Base-by-base conservation (phyloP, 2,329 filamentous ascomycete genomes). In the Arthrobotrys sinensis region DNA sequence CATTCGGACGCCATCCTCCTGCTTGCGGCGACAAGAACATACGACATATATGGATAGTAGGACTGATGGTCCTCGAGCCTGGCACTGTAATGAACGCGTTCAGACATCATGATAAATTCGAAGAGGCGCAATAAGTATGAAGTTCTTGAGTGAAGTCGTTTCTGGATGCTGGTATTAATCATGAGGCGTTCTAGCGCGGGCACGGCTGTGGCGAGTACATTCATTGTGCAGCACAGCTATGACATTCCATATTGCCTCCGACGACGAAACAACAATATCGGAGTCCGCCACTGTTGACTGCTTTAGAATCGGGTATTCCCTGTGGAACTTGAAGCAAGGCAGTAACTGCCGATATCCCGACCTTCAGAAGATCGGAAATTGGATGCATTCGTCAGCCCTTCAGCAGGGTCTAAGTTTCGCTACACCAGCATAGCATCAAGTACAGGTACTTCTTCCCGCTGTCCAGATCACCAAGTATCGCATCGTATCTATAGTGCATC, bases 401-500 rank as follows among this genome's bases (percentile, higher is more conserved):
- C 36, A 43, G 19, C 34, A 60, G 36, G 55, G 55, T n/a, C 55
- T n/a, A 28, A 60, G 36, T 43, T 40, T 60, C 19, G 34, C 21
- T 40, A 60, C 53, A 60, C 53, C 6, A 10, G 16, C 53, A 60
- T 11, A 28, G n/a, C 43, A 65, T 38, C 50, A 60, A 34, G 48
- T 60, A 55, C 21, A 67, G 64, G 64, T 55, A 67, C 34, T 43
- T 40, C 12, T 32, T 40, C 14, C 12, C 46, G 28, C n/a, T 55
- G 10, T 43, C 48, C 8, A 24, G 36, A 68, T 40, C 36, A 19
- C n/a, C n/a, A 68, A 48, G 50, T 34, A 68, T 43, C 24, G 64
- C 48, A 55, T 60, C 52, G 34, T 57, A 57, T 57, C 50, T 46
- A 34, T 21, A 12, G 32, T 64, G 67, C 55, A 71, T 45, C 32